Conservation (phyloP, 228 moss, liverwort and hornwort species). For the Sphagnum fallax region DNA sequence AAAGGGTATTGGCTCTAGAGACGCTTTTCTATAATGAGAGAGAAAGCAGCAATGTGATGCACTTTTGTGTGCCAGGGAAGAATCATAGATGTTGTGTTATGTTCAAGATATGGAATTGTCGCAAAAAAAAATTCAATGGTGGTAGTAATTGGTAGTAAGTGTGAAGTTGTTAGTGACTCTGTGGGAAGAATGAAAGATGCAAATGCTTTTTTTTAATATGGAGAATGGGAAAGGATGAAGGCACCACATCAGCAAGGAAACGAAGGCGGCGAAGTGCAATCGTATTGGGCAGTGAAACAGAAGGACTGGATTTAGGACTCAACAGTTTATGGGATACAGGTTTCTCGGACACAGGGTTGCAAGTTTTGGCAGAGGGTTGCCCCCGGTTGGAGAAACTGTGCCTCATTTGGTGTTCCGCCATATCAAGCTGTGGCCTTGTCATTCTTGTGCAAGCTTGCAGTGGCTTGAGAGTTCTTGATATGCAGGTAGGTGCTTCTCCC, state of each 20-base stretch:
- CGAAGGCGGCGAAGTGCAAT: slow-evolving; percentile 41
- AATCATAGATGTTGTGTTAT: no score
- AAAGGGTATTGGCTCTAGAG: no score
- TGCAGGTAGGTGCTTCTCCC: slow-evolving; percentile 34
- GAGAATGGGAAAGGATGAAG: slow-evolving; percentile 39
- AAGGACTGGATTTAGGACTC: slow-evolving; percentile 27
- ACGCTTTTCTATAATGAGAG: no score
- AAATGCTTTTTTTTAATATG: slow-evolving; percentile 1
- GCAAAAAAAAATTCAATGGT: no score
- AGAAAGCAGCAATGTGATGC: no score
- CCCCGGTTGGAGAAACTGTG: slow-evolving; percentile 52
- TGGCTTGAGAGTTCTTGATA: slow-evolving; percentile 57
- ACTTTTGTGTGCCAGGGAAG: no score
- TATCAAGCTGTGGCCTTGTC: slow-evolving; percentile 45
- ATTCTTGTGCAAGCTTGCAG: slow-evolving; percentile 42
- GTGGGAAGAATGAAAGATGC: background rate
- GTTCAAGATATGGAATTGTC: no score
- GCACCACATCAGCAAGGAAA: slow-evolving; percentile 36
- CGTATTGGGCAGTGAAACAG: slow-evolving; percentile 33
- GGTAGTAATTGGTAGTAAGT: no score
- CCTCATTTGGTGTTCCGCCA: slow-evolving; percentile 65
- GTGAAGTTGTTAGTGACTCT: no score
- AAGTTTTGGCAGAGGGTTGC: slow-evolving; percentile 56
- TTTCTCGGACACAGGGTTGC: slow-evolving; percentile 50
- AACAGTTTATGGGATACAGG: slow-evolving; percentile 55